phyloP scores from a whole-genome alignment of 352 stramenopile species.

The Pythium insidiosum region DNA sequence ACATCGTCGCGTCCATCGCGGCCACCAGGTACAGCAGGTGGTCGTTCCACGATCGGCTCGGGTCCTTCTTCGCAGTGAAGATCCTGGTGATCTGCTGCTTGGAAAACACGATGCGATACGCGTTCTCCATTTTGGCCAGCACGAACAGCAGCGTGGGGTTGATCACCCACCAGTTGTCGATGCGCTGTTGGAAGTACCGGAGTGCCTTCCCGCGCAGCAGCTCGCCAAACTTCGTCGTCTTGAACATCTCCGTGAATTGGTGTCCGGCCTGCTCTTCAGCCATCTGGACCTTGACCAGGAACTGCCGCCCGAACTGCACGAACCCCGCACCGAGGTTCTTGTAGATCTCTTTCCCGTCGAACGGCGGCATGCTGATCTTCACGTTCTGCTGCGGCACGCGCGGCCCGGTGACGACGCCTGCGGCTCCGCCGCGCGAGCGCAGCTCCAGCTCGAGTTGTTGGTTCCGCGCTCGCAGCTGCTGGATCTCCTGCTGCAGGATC shows the following conservation, averaged over 20 bases:
- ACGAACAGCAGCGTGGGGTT: neutral
- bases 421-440: too few species aligned
- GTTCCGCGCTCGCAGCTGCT: too few species aligned
- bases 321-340: neutral
- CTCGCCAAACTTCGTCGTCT: neutral
- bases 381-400: too few species aligned
- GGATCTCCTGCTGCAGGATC: too few species aligned
- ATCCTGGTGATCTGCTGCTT: neutral
- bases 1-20: neutral
- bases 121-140: neutral
- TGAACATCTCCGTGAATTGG: neutral
- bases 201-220: neutral
- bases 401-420: too few species aligned
- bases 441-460: too few species aligned
- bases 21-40: conserved; percentile 7
- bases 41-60: neutral
- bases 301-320: neutral
- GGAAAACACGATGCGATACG: neutral
- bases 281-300: neutral
- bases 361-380: neutral
- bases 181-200: neutral
- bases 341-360: neutral
- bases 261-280: neutral
- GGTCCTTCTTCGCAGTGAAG: neutral
- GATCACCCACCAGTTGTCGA: conserved; percentile 1